A percentile compares a stretch with the other conserved stretches of the same genome.
Evolutionary conservation across 2,329 filamentous ascomycete genomes (phyloP).

Genomic region (Phialocephala sp.): DNA sequence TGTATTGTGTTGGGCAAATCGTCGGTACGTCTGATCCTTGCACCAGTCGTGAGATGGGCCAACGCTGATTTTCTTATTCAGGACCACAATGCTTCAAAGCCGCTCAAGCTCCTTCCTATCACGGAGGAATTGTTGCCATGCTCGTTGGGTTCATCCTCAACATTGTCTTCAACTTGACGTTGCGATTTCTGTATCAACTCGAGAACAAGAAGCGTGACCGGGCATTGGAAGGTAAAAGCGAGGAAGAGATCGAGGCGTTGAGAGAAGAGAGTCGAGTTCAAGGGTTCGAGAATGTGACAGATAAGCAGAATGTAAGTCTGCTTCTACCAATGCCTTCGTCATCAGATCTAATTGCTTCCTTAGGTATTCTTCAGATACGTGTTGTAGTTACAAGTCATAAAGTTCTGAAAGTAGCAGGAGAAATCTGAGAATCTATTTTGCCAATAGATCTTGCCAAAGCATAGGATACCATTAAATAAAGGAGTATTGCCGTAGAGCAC

Average conservation of each 20-base stretch:
- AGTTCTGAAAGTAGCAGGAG: too few relatives aligned
- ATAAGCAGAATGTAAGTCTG: conserved; percentile 44
- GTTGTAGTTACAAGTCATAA: not conserved
- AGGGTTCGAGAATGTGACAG: conserved; percentile 49
- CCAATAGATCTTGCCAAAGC: too few relatives aligned
- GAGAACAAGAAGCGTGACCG: conserved; percentile 34
- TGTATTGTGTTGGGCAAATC: conserved; percentile 38
- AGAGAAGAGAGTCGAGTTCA: conserved; percentile 42
- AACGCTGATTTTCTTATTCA: not conserved
- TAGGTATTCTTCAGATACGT: conserved; percentile 27
- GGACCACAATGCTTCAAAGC: conserved; percentile 32
- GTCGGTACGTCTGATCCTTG: conserved; percentile 17
- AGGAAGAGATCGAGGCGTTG: conserved; percentile 43
- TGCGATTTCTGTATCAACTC: conserved; percentile 29
- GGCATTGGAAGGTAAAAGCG: conserved; percentile 38
- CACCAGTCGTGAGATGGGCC: not conserved
- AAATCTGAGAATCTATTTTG: too few relatives aligned
- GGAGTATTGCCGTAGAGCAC: too few relatives aligned
- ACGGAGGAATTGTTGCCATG: conserved; percentile 35
- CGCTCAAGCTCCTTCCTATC: conserved; percentile 31
- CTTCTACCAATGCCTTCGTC: not conserved
- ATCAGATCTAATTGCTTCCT: not conserved
- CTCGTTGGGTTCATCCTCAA: conserved; percentile 33
- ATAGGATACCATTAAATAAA: too few relatives aligned
- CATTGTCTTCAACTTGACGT: conserved; percentile 21